Percentiles rank a stretch among this genome's conserved stretches.
phyloP scores from a whole-genome alignment of 2,329 filamentous ascomycete species.

The Ilyonectria destructans region DNA sequence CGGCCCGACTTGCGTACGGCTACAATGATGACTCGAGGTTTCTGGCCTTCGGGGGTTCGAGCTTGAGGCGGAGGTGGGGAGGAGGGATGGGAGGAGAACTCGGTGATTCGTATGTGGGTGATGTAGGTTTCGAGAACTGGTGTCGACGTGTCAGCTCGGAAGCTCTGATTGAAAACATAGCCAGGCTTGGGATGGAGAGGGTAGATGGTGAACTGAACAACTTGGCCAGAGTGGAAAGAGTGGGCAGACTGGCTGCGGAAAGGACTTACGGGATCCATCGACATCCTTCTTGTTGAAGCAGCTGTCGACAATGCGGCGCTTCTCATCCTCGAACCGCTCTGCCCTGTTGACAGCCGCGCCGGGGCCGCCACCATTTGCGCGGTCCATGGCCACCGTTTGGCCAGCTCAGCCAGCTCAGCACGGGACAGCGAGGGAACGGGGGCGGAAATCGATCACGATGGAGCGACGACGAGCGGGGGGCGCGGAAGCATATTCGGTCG shows the following conservation, averaged over 20 bases:
- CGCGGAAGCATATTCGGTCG: slow-evolving; percentile 51
- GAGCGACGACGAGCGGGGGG: slow-evolving; percentile 38
- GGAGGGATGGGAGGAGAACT: slow-evolving; percentile 88
- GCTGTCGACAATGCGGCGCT: slow-evolving; percentile 92
- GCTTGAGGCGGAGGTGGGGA: slow-evolving; percentile 86
- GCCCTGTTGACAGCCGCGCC: slow-evolving; percentile 66
- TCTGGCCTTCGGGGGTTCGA: slow-evolving; percentile 81
- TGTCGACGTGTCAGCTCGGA: slow-evolving; percentile 33
- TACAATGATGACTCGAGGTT: slow-evolving; percentile 92
- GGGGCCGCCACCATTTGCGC: slow-evolving; percentile 57
- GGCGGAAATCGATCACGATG: slow-evolving; percentile 41
- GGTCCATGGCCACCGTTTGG: slow-evolving; percentile 54
- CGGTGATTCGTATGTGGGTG: slow-evolving; percentile 92
- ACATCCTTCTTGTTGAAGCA: slow-evolving; percentile 93
- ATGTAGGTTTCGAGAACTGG: slow-evolving; percentile 88
- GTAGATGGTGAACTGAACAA: not conserved
- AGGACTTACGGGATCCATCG: slow-evolving; percentile 84
- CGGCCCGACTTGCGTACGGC: slow-evolving; percentile 93
- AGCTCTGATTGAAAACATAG: not conserved
- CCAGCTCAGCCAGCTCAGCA: slow-evolving; percentile 9
- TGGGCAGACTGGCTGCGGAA: slow-evolving; percentile 30
- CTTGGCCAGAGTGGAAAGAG: not conserved
- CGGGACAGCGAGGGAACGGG: not conserved
- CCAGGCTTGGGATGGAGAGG: not conserved
- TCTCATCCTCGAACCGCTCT: slow-evolving; percentile 96